phyloP scores from a whole-genome alignment of 2,329 filamentous ascomycete species.

The Shiraia sp. region DNA sequence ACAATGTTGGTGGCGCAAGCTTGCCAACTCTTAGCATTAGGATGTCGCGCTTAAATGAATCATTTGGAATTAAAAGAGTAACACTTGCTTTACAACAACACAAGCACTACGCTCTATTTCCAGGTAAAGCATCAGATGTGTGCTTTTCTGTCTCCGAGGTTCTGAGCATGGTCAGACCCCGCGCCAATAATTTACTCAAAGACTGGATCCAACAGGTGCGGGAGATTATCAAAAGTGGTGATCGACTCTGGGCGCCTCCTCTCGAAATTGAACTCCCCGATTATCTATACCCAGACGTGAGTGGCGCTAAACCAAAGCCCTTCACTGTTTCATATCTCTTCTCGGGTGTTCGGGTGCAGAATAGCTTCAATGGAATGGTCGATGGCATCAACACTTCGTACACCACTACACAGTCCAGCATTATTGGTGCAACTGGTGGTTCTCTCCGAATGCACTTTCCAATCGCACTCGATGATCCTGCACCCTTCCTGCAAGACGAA shows the following conservation, averaged over 20 bases:
- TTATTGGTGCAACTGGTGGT: slow-evolving; percentile 28
- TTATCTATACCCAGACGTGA: slow-evolving; percentile 31
- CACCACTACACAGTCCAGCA: slow-evolving; percentile 32
- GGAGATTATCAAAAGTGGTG: slow-evolving; percentile 33
- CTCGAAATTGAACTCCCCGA: slow-evolving; percentile 33
- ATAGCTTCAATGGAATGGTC: slow-evolving; percentile 22
- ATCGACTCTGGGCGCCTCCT: slow-evolving; percentile 31
- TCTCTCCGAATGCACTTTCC: slow-evolving; percentile 21
- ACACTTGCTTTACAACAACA: slow-evolving; percentile 26
- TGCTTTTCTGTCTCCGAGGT: slow-evolving; percentile 25
- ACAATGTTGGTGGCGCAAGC: slow-evolving; percentile 7
- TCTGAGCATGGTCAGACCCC: slow-evolving; percentile 14
- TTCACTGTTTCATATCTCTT: slow-evolving; percentile 31
- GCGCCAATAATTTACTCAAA: slow-evolving; percentile 16
- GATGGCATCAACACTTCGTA: slow-evolving; percentile 14
- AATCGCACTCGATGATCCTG: too few relatives aligned
- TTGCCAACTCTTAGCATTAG: slow-evolving; percentile 31
- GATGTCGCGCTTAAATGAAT: slow-evolving; percentile 18
- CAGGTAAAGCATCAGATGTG: slow-evolving; percentile 32
- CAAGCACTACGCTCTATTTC: slow-evolving; percentile 35
- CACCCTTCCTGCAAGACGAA: too few relatives aligned
- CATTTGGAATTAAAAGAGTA: slow-evolving; percentile 21
- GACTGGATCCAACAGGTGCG: slow-evolving; percentile 20
- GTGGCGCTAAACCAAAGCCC: slow-evolving; percentile 9
- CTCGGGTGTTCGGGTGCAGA: slow-evolving; percentile 32